These are phyloP conservation scores for Citrus australasica DNA, from an alignment of 345 rosid species.

Conservation along the genomic window DNA sequence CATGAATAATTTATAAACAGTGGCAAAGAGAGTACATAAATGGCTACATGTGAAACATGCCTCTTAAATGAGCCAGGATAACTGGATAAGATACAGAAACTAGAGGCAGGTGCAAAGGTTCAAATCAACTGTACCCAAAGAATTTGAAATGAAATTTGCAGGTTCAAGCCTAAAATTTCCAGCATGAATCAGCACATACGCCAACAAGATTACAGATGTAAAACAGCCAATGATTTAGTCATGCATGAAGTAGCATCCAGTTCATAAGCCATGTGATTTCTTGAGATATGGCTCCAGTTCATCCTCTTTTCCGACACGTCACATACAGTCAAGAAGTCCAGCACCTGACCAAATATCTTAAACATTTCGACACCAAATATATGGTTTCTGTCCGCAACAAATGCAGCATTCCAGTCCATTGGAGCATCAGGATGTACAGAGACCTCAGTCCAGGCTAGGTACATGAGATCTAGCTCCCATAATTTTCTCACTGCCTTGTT, in stretches of 20 bases:
- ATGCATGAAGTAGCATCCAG: slow-evolving; percentile 81
- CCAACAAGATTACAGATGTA: slow-evolving; percentile 48
- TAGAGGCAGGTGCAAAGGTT: slow-evolving; percentile 7
- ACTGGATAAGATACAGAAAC: slow-evolving; percentile 7
- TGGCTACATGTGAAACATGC: slow-evolving; percentile 2
- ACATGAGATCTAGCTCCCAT: slow-evolving; percentile 92
- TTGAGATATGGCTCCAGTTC: slow-evolving; percentile 78
- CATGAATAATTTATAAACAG: slow-evolving; percentile 20
- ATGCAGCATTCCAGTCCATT: slow-evolving; percentile 98
- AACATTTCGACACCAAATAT: slow-evolving; percentile 94
- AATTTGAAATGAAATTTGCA: slow-evolving; percentile 19
- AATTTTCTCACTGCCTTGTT: slow-evolving; percentile 95
- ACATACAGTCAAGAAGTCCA: slow-evolving; percentile 75
- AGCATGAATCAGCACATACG: slow-evolving; percentile 3
- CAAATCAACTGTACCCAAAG: slow-evolving; percentile 21
- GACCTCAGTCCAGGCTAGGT: slow-evolving; percentile 76
- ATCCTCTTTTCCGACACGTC: slow-evolving; percentile 37
- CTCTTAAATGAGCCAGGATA: slow-evolving; percentile 1
- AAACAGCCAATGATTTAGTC: slow-evolving; percentile 73
- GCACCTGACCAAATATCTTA: slow-evolving; percentile 93
- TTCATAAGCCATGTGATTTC: slow-evolving; percentile 69
- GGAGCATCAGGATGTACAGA: slow-evolving; percentile 98
- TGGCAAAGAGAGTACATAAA: slow-evolving; percentile 14
- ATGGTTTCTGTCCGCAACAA: slow-evolving; percentile 64
- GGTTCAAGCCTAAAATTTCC: slow-evolving; percentile 8